A percentile compares a stretch with the other conserved stretches of the same genome.
phyloP scores from a whole-genome alignment of 306 rosid genomes.

The Bauhinia variegata region DNA sequence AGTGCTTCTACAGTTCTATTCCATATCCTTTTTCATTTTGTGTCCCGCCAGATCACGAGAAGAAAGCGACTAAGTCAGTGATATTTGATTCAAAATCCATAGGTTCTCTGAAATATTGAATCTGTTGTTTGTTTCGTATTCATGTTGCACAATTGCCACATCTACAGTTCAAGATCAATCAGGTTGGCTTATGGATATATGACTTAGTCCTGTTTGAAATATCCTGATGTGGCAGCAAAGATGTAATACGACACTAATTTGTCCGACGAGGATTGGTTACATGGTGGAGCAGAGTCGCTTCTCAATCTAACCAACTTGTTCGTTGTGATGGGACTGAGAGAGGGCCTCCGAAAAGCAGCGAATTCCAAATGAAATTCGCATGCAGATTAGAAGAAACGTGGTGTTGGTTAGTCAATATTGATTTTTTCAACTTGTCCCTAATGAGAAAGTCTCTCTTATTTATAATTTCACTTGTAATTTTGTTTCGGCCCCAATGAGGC shows the following conservation, averaged over 20 bases:
- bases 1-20: not conserved
- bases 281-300: slow-evolving; percentile 90
- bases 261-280: slow-evolving; percentile 96
- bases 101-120: no score
- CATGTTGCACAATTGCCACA: not conserved
- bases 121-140: no score
- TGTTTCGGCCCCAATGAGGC: no score
- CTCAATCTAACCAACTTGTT: slow-evolving; percentile 85
- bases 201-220: slow-evolving; percentile 30
- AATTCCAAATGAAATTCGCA: slow-evolving; percentile 40
- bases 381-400: slow-evolving; percentile 40
- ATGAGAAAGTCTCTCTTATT: no score
- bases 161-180: not conserved
- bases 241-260: slow-evolving; percentile 85
- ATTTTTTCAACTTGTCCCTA: no score
- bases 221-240: slow-evolving; percentile 59
- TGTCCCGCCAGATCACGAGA: not conserved
- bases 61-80: not conserved
- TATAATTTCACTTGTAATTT: no score
- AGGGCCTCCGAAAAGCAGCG: slow-evolving; percentile 58
- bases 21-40: not conserved
- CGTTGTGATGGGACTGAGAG: slow-evolving; percentile 84
- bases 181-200: slow-evolving; percentile 1
- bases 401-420: no score
- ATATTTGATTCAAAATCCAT: not conserved